These are phyloP conservation scores for Lachnellula hyalina DNA, from an alignment of 2,329 filamentous ascomycete species.

Conservation along the genomic window DNA sequence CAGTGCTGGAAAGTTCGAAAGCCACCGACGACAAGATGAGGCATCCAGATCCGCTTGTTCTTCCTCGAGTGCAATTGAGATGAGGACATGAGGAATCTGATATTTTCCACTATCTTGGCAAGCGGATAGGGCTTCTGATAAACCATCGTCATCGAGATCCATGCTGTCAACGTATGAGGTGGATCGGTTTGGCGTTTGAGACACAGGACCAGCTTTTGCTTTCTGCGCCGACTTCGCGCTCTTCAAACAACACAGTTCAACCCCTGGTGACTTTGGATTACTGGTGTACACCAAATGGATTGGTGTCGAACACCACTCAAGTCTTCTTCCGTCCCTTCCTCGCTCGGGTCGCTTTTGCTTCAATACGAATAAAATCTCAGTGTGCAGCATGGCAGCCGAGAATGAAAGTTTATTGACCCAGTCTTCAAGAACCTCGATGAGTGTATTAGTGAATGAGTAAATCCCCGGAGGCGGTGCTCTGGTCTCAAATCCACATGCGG, in stretches of 20 bases:
- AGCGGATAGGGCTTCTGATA: constrained; percentile 3
- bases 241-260: constrained; percentile 42
- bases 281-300: constrained; percentile 61
- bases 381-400: constrained; percentile 57
- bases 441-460: constrained; percentile 54
- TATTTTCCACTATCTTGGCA: constrained; percentile 8
- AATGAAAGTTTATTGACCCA: constrained; percentile 48
- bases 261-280: constrained; percentile 53
- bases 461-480: constrained; percentile 54
- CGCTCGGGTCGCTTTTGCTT: constrained; percentile 52
- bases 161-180: constrained; percentile 14
- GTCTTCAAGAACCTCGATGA: constrained; percentile 54
- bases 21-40: constrained; percentile 11
- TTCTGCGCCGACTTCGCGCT: constrained; percentile 1
- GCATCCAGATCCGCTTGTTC: constrained; percentile 13
- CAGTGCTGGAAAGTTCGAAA: constrained; percentile 12
- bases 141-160: constrained; percentile 9
- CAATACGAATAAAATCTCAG: constrained; percentile 53
- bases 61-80: constrained; percentile 14
- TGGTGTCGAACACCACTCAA: constrained; percentile 53
- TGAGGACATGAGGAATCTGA: constrained; percentile 14
- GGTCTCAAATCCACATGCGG: constrained; percentile 57
- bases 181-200: neutral
- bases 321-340: constrained; percentile 51
- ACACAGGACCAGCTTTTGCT: neutral